Percentiles rank a stretch among this genome's conserved stretches.
Conservation (phyloP, 306 rosid genomes). For the Fagus crenata region DNA sequence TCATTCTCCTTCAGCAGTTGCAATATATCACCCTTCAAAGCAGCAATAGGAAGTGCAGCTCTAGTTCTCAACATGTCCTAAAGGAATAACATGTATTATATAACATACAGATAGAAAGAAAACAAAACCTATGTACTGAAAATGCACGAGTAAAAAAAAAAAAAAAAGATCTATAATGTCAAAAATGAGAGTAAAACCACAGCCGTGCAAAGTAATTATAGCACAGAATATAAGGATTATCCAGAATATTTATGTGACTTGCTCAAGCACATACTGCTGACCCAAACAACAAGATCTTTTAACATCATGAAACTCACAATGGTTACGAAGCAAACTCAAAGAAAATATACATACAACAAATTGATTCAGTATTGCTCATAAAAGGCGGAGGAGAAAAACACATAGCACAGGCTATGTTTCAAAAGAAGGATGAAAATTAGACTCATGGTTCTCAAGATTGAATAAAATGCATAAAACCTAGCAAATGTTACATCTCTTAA, state of each 20-base stretch:
- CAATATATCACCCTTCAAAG: slow-evolving; percentile 66
- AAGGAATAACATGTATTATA: slow-evolving; percentile 24
- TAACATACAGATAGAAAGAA: background rate
- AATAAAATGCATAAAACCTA: slow-evolving; percentile 2
- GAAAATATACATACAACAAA: background rate
- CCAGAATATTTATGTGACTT: background rate
- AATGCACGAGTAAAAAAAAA: background rate
- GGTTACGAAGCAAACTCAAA: background rate
- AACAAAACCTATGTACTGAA: background rate
- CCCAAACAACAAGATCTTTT: background rate
- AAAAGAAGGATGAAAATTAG: background rate
- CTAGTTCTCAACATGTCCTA: slow-evolving; percentile 83
- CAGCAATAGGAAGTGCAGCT: slow-evolving; percentile 79
- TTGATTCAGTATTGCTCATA: background rate
- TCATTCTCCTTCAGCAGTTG: slow-evolving; percentile 64
- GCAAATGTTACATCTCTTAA: background rate
- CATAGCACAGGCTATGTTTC: background rate
- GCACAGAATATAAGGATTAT: background rate
- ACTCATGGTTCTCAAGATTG: background rate
- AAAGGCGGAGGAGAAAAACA: rapidly evolving
- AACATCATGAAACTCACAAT: background rate
- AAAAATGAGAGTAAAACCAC: background rate
- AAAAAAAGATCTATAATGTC: background rate
- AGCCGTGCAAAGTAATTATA: background rate
- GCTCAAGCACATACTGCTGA: background rate